Evolutionary conservation across 192 early-diverging fungal species (phyloP).

Genomic region (Coemansia sp.): DNA sequence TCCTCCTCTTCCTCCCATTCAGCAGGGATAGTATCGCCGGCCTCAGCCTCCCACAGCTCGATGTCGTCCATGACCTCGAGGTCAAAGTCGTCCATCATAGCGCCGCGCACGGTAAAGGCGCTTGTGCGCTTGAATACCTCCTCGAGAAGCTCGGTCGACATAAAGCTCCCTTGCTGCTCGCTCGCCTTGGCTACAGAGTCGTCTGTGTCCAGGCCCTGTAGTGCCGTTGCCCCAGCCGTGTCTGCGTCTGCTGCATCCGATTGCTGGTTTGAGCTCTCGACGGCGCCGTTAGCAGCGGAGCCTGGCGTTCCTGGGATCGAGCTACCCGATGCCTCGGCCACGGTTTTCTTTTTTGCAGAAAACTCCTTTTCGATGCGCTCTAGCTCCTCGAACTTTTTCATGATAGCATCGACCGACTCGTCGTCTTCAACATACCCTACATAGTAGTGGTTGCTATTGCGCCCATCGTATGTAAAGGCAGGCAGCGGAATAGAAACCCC

Average conservation of each 20-base stretch:
- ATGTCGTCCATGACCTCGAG: slow-evolving; percentile 56
- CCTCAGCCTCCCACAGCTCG: slow-evolving; percentile 77
- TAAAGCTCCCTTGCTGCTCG: slow-evolving; percentile 27
- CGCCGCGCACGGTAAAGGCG: slow-evolving; percentile 66
- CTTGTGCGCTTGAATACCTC: slow-evolving; percentile 90
- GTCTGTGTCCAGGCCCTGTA: not conserved
- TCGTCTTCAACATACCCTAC: slow-evolving; percentile 96
- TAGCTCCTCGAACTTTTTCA: slow-evolving; percentile 97
- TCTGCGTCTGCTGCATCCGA: not conserved
- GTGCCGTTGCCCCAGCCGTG: not conserved
- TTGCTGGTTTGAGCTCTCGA: not conserved
- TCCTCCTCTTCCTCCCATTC: slow-evolving; percentile 79
- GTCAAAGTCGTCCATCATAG: slow-evolving; percentile 49
- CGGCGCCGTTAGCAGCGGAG: slow-evolving; percentile 1
- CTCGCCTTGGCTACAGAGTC: not conserved
- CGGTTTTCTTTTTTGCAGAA: slow-evolving; percentile 42
- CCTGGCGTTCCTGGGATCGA: slow-evolving; percentile 13
- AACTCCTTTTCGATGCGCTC: slow-evolving; percentile 85
- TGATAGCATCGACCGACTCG: slow-evolving; percentile 94
- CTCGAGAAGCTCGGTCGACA: slow-evolving; percentile 77
- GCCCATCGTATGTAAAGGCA: not conserved
- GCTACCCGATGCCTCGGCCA: slow-evolving; percentile 10
- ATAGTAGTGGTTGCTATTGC: slow-evolving; percentile 62
- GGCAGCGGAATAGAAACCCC: no score
- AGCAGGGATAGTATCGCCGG: slow-evolving; percentile 65